Conservation (phyloP, 768 basidiomycete genomes). For the Nidularia sp. region DNA sequence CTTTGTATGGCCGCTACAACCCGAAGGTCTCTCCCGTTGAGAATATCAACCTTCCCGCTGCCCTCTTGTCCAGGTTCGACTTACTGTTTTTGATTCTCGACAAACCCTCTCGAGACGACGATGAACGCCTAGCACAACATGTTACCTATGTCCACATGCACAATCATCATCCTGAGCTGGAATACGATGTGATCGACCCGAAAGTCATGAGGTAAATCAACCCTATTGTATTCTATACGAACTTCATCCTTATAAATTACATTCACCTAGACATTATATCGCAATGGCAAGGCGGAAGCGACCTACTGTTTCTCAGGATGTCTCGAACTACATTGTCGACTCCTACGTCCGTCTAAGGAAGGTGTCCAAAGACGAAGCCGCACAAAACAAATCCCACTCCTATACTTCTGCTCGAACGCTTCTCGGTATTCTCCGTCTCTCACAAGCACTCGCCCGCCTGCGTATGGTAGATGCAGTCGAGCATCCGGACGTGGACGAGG, state of each 20-base stretch:
- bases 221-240: neutral
- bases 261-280: constrained; percentile 77
- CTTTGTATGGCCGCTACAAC: constrained; percentile 97
- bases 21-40: constrained; percentile 96
- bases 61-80: constrained; percentile 94
- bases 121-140: constrained; percentile 94
- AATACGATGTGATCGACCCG: constrained; percentile 82
- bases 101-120: constrained; percentile 91
- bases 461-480: constrained; percentile 80
- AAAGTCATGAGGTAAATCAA: constrained; percentile 71
- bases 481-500: constrained; percentile 91
- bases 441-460: constrained; percentile 91
- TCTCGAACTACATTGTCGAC: constrained; percentile 91
- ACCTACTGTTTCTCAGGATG: constrained; percentile 83
- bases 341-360: constrained; percentile 96
- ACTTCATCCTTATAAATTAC: constrained; percentile 1
- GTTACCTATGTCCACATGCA: constrained; percentile 99
- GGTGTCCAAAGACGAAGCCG: constrained; percentile 85
- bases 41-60: constrained; percentile 98
- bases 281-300: constrained; percentile 84
- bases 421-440: constrained; percentile 88
- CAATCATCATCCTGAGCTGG: constrained; percentile 82
- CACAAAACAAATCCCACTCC: constrained; percentile 82
- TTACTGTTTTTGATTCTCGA: constrained; percentile 95
- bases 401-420: constrained; percentile 97